phyloP scores from a whole-genome alignment of 1,284 basidiomycete genomes.

The Calocybe gambosa region DNA sequence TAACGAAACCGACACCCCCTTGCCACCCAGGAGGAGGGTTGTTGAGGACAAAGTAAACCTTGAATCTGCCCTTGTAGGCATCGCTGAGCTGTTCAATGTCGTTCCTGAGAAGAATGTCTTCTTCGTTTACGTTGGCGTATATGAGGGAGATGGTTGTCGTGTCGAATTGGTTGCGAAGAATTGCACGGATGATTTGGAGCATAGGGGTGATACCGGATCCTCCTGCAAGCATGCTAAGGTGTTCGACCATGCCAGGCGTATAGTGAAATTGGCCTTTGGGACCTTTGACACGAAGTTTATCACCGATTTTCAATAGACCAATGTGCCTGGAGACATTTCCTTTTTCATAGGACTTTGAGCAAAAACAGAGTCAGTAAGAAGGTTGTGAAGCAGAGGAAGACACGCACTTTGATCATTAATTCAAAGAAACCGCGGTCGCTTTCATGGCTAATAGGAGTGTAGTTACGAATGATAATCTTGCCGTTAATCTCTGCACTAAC shows the following conservation, averaged over 20 bases:
- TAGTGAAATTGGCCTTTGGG: conserved; percentile 94
- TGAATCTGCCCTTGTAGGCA: conserved; percentile 68
- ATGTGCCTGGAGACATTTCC: conserved; percentile 93
- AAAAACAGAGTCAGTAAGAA: conserved; percentile 4
- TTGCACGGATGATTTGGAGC: conserved; percentile 93
- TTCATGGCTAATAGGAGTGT: conserved; percentile 93
- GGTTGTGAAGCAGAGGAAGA: background rate
- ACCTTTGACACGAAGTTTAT: conserved; percentile 86
- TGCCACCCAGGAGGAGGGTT: conserved; percentile 85
- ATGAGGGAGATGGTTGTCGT: conserved; percentile 80
- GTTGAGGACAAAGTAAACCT: conserved; percentile 89
- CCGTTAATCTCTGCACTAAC: conserved; percentile 88
- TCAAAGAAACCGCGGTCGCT: conserved; percentile 93
- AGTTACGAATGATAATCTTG: conserved; percentile 86
- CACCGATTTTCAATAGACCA: conserved; percentile 75
- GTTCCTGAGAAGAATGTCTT: conserved; percentile 83
- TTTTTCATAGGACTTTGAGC: conserved; percentile 85
- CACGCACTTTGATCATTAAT: conserved; percentile 86
- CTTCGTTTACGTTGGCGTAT: conserved; percentile 91
- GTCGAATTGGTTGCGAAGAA: conserved; percentile 82
- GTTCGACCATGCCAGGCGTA: conserved; percentile 56
- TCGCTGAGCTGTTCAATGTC: conserved; percentile 80
- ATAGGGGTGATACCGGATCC: conserved; percentile 96
- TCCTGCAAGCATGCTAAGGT: conserved; percentile 95
- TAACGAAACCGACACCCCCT: conserved; percentile 88